Base-by-base conservation (phyloP, 2,329 filamentous ascomycete species). In the Macrophomina tecta region DNA sequence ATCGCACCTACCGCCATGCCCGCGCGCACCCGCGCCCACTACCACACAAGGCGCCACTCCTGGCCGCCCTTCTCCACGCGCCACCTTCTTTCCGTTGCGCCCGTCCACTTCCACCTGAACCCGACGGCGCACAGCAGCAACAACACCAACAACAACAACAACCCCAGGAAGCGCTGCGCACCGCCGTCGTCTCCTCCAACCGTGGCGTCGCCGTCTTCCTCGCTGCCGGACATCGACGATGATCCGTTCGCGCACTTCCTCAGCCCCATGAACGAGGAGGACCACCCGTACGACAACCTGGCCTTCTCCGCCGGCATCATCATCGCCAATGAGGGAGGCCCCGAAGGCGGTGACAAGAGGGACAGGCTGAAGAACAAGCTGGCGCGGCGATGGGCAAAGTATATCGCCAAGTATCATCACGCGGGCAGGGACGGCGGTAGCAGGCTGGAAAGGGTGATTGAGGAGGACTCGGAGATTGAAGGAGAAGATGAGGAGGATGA, bases 181-280 rank as follows among this genome's bases (percentile, higher is more conserved):
- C 51, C 63, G 14, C 8, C 45, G 62, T 34, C 30, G 32, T 32
- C n/a, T 12, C 34, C 32, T 1, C 49, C 8, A 3, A 40, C 60
- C 1, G 14, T 46, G 23, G 12, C 46, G 7, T 18, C 28, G 1
- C n/a, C 58, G 16, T 23, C 60, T 5, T 46, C 28, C 23, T 9
- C 23, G 30, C 76, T 80, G 2, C 77, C 76, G 14, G 76, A 80
- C 66, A 81, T 81, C 66, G 79, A 81, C 67, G 78, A 81, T 49
- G 77, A 81, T 49, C 79, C 79, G 6, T 80, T 80, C 67, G 75
- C 78, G 38, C 79, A 81, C 72, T 81, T 81, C 73, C 73, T 81
- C 23, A 77, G 75, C 7, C 79, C 79, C 1, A 72, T 81, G 62
- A 71, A 70, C n/a, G 79, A 81, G 48, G 79, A 80, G 23, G 79